phyloP scores from a whole-genome alignment of 1,284 basidiomycete genomes.

The Ceratobasidium papillatum region DNA sequence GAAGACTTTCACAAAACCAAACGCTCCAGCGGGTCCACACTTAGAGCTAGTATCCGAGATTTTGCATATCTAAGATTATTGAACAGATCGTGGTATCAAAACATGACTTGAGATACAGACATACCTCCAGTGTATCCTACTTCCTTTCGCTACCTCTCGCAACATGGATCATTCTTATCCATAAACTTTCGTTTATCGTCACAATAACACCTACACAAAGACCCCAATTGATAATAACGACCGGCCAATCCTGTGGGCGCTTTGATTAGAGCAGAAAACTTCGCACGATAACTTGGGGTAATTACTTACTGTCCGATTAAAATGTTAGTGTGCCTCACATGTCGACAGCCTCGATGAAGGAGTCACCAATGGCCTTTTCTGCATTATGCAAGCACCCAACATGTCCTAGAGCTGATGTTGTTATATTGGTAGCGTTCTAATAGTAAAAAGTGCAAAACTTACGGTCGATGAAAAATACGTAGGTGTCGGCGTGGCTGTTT shows the following conservation, averaged over 20 bases:
- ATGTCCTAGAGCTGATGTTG: neutral
- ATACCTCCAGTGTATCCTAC: constrained; percentile 49
- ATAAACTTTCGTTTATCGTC: constrained; percentile 50
- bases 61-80: constrained; percentile 45
- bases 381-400: constrained; percentile 62
- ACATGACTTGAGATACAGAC: constrained; percentile 45
- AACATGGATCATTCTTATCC: constrained; percentile 49
- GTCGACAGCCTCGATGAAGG: constrained; percentile 56
- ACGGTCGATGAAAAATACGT: constrained; percentile 57
- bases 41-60: constrained; percentile 55
- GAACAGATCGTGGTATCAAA: too few species aligned
- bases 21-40: constrained; percentile 57
- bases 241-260: constrained; percentile 49
- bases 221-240: constrained; percentile 52
- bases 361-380: constrained; percentile 54
- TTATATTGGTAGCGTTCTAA: neutral
- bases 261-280: neutral
- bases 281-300: constrained; percentile 49
- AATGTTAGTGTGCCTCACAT: constrained; percentile 51
- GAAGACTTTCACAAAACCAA: constrained; percentile 6
- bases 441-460: neutral
- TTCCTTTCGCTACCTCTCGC: constrained; percentile 48
- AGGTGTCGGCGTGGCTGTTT: constrained; percentile 57
- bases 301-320: too few species aligned
- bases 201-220: constrained; percentile 58